Evolutionary conservation across 257 asterid species (phyloP).

Genomic region (Solanum boliviense): DNA sequence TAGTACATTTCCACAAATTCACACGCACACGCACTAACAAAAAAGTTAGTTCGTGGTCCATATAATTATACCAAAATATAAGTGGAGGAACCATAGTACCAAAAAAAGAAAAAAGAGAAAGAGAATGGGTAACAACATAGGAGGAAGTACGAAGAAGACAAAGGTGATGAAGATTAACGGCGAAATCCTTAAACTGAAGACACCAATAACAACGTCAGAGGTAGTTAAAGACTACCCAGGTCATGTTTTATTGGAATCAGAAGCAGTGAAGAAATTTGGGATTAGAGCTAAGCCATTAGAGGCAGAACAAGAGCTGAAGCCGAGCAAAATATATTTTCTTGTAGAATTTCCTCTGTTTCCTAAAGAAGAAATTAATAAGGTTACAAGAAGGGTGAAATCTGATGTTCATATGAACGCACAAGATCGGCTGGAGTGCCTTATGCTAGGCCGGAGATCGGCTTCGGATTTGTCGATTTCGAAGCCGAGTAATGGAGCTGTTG

Average conservation of each 20-base stretch:
- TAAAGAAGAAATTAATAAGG: neutral
- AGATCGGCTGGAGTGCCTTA: conserved; percentile 45
- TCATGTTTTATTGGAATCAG: conserved; percentile 44
- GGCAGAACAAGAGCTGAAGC: conserved; percentile 38
- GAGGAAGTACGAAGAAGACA: conserved; percentile 24
- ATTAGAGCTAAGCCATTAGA: conserved; percentile 46
- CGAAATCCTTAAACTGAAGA: conserved; percentile 38
- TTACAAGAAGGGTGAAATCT: conserved; percentile 22
- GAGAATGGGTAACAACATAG: conserved; percentile 53
- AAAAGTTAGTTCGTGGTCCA: neutral
- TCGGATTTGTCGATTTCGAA: conserved; percentile 5
- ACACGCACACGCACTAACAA: conserved; percentile 3
- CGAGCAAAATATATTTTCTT: conserved; percentile 51
- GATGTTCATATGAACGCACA: conserved; percentile 20
- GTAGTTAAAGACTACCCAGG: conserved; percentile 46
- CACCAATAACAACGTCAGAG: conserved; percentile 40
- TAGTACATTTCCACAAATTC: conserved; percentile 11
- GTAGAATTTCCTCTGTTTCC: conserved; percentile 63
- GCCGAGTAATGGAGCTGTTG: conserved; percentile 3
- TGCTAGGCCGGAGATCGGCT: conserved; percentile 24
- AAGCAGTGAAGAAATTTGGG: conserved; percentile 36
- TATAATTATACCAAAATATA: neutral
- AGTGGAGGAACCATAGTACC: neutral
- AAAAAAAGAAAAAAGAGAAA: neutral
- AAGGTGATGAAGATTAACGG: conserved; percentile 57